Evolutionary conservation across 805 yeast genomes (phyloP), one percentile per base, ranked within the genome.

Genomic region (Kuraishia cidri): DNA sequence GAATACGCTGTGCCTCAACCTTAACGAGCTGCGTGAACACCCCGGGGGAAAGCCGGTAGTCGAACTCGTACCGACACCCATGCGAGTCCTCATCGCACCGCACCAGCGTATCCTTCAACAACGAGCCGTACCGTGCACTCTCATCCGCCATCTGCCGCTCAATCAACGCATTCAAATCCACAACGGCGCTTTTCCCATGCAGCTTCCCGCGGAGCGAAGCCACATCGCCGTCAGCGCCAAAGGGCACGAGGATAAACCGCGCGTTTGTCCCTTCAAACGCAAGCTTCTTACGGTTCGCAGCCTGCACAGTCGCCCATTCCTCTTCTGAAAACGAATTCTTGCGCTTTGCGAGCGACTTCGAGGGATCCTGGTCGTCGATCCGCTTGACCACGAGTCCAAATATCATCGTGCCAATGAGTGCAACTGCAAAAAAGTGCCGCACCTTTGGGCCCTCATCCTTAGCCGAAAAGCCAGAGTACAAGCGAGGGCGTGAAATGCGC

Each of bases 161-260:
- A 5, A 78, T 56, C 32, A 79, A 58, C 4, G 58, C 55, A 21
- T 48, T 50, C 6, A 85, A 74, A 38, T 78, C 75, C 12, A 80
- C 55, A 12, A 62, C 48, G 15, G 31, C 32, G 4, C 36, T 36
- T 7, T 40, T 33, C n/a, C 32, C 30, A n/a, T n/a, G n/a, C 15
- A 44, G 38, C 4, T 38, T 35, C 10, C 14, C 29, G 12, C 24
- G 14, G n/a, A 36, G 31, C 6, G 17, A 17, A n/a, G 42, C 31
- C 7, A 22, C 12, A 9, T 3, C 20, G 9, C 18, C 24, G 5
- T 31, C 29, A 2, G 43, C 38, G 4, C 47, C 50, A 32, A 31
- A 43, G 11, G 62, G 60, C 19, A 54, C 48, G 10, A 56, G 35
- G 29, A 45, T 56, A 31, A 54, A 50, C 14, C 49, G 47, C 9